Conservation (phyloP, 257 asterid genomes). For the Petunia axillaris region DNA sequence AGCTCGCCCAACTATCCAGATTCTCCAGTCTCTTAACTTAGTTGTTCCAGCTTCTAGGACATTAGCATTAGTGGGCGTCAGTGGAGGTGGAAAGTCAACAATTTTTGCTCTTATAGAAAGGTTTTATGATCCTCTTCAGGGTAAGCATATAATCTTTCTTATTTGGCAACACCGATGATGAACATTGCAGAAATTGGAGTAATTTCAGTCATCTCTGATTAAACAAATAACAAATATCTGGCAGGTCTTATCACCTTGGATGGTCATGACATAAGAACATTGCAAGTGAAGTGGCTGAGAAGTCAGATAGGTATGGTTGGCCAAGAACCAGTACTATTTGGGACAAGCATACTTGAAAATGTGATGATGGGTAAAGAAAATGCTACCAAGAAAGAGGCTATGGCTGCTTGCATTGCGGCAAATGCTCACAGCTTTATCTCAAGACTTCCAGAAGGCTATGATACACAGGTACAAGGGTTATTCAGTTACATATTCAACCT, state of each 20-base stretch:
- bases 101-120: slow-evolving; percentile 78
- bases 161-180: not conserved
- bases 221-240: not conserved
- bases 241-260: slow-evolving; percentile 68
- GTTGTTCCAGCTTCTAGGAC: slow-evolving; percentile 67
- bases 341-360: slow-evolving; percentile 72
- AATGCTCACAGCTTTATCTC: slow-evolving; percentile 73
- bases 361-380: slow-evolving; percentile 79
- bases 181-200: not conserved
- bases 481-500: not conserved
- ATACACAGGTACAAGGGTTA: slow-evolving; percentile 51
- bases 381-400: slow-evolving; percentile 71
- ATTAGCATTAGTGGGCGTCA: slow-evolving; percentile 70
- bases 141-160: slow-evolving; percentile 34
- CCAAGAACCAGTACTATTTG: slow-evolving; percentile 82
- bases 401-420: slow-evolving; percentile 65
- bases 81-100: slow-evolving; percentile 89
- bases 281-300: slow-evolving; percentile 88
- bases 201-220: too few species aligned
- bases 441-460: slow-evolving; percentile 73
- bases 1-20: slow-evolving; percentile 66
- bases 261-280: slow-evolving; percentile 71
- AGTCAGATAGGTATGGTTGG: slow-evolving; percentile 91
- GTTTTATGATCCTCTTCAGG: slow-evolving; percentile 75
- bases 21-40: slow-evolving; percentile 62